Conservation (phyloP, 805 yeast species). For the Candida insectalens region DNA sequence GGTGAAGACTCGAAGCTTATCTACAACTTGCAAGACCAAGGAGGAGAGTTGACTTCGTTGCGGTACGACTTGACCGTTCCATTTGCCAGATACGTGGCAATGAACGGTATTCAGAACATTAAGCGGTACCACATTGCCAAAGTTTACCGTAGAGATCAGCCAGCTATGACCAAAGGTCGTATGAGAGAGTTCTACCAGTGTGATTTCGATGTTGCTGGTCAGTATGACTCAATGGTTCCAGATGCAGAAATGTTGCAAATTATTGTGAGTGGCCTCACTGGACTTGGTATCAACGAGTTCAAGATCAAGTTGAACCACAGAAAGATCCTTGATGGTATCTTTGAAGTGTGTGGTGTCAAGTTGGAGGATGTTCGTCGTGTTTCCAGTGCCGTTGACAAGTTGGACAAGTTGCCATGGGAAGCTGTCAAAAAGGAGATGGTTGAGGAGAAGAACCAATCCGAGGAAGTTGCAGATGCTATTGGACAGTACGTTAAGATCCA, state of each 20-base stretch:
- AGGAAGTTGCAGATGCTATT: constrained; percentile 85
- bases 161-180: constrained; percentile 99
- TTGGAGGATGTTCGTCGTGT: constrained; percentile 90
- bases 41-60: constrained; percentile 93
- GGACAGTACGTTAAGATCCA: constrained; percentile 83
- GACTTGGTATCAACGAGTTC: constrained; percentile 80
- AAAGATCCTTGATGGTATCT: constrained; percentile 91
- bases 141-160: constrained; percentile 98
- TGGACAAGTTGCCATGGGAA: constrained; percentile 94
- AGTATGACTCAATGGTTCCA: constrained; percentile 89
- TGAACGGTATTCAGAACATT: constrained; percentile 82
- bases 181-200: constrained; percentile 99
- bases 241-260: constrained; percentile 85
- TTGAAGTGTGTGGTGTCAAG: constrained; percentile 88
- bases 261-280: constrained; percentile 74
- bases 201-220: constrained; percentile 95
- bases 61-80: constrained; percentile 98
- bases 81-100: constrained; percentile 93
- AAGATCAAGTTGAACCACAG: constrained; percentile 92
- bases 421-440: constrained; percentile 88
- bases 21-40: constrained; percentile 95
- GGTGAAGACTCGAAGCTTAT: constrained; percentile 98
- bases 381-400: constrained; percentile 92
- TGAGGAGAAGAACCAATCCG: constrained; percentile 83
- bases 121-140: constrained; percentile 96